These are phyloP conservation scores for Lyophyllum shimeji DNA, from an alignment of 768 basidiomycete genomes.

Conservation along the genomic window DNA sequence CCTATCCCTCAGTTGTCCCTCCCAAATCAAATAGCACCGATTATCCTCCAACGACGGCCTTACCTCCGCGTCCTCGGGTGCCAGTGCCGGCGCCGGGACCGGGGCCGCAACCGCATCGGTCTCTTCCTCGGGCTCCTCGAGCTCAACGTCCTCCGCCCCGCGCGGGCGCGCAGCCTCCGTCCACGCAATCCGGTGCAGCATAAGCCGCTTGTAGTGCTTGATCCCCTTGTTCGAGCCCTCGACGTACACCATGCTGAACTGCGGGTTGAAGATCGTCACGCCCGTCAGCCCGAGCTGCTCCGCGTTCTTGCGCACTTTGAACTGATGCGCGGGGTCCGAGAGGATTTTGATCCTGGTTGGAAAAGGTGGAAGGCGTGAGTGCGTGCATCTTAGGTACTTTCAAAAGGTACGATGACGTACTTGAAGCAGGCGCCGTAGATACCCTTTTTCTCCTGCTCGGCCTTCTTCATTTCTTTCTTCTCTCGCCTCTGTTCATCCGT, in stretches of 20 bases:
- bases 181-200: conserved; percentile 90
- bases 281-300: conserved; percentile 88
- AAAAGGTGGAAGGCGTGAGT: not conserved
- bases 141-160: conserved; percentile 68
- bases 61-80: conserved; percentile 24
- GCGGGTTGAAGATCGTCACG: conserved; percentile 86
- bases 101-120: conserved; percentile 36
- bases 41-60: conserved; percentile 77
- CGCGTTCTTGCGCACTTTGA: conserved; percentile 96
- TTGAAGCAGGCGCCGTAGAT: conserved; percentile 87
- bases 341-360: conserved; percentile 74
- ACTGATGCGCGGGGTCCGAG: conserved; percentile 89
- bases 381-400: no score
- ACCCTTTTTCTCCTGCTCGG: conserved; percentile 84
- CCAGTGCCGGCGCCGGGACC: conserved; percentile 23
- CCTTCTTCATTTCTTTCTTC: conserved; percentile 84
- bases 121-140: conserved; percentile 48
- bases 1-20: conserved; percentile 83
- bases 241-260: conserved; percentile 89
- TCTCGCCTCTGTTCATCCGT: conserved; percentile 88
- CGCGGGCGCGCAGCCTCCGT: conserved; percentile 85
- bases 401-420: no score
- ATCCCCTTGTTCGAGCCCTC: conserved; percentile 89
- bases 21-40: conserved; percentile 90
- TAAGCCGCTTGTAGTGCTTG: conserved; percentile 82